Evolutionary conservation across 2,329 filamentous ascomycete genomes (phyloP), one percentile per base, ranked within the genome.

Genomic region (Chrysosporium queenslandicum): DNA sequence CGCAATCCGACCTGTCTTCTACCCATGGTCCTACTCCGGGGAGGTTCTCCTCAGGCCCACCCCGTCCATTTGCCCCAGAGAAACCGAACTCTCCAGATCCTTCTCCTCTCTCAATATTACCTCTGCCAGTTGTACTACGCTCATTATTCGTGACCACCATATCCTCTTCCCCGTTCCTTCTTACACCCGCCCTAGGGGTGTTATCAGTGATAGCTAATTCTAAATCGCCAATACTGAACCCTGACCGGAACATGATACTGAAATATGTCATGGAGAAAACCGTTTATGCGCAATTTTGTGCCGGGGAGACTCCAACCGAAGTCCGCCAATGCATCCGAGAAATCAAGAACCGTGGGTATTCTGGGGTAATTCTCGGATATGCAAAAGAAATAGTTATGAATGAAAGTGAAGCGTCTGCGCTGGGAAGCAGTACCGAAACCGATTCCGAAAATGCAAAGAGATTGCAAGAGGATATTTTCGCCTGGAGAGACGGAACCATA

Each of bases 261-360:
- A 78, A 81, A 40, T 79, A 74, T 55, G 64, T 89, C 39, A 74
- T 95, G 46, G 88, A 89, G 66, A 79, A 82, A 64, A 94, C 87
- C 0, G 89, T 95, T 61, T 95, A 95, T 66, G 81, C 82, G 21
- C 90, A 96, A 62, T 96, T 94, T 68, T 96, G 90, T 67, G 87
- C 87, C 0, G 90, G 90, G 25, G 85, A 89, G 68, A 85, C 79
- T 46, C 74, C 77, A 0, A 61, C 66, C 1, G 86, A 95, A 67
- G 84, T 94, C 1, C 72, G 74, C 39, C 69, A 66, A 27, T 89
- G 85, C 0, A 79, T 88, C 27, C 64, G 75, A 1, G 72, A 76
- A 1, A 74, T 94, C 8, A 86, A 87, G 66, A 67, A 74, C 29
- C 81, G 91, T 41, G 90, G 90, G 1, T 94, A 87, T 64, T 80